These are phyloP conservation scores for Acanthamoeba castellanii DNA, from an alignment of 208 protist genomes.

Conservation along the genomic window DNA sequence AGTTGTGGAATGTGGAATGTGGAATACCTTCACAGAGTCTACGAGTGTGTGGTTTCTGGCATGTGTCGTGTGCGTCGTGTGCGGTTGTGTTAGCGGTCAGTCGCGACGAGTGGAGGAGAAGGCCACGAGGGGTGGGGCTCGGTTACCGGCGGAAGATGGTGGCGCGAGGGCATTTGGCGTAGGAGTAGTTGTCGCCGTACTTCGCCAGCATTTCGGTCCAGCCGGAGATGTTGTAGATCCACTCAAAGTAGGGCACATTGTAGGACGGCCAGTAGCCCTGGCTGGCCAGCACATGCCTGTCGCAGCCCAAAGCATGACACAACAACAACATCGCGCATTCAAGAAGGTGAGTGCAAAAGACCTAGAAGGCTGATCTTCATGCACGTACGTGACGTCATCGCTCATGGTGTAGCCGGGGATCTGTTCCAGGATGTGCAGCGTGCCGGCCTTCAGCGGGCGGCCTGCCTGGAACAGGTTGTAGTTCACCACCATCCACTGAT, in stretches of 20 bases:
- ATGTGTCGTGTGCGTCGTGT: neutral
- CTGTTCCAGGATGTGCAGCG: slow-evolving; percentile 91
- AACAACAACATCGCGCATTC: no score
- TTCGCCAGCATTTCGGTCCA: slow-evolving; percentile 68
- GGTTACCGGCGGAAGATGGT: slow-evolving; percentile 87
- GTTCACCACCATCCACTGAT: slow-evolving; percentile 92
- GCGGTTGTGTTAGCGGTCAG: neutral
- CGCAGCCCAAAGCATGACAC: neutral
- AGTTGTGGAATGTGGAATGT: neutral
- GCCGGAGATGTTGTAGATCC: slow-evolving; percentile 90
- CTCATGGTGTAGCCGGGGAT: slow-evolving; percentile 85
- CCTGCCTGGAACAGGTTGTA: slow-evolving; percentile 85
- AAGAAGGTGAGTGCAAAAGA: no score
- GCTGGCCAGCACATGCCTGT: neutral
- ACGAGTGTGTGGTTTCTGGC: slow-evolving; percentile 73
- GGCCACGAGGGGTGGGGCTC: slow-evolving; percentile 77
- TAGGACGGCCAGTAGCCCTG: slow-evolving; percentile 91
- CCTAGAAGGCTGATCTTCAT: neutral
- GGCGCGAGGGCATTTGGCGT: slow-evolving; percentile 85
- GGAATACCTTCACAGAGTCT: slow-evolving; percentile 79
- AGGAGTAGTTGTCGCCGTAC: slow-evolving; percentile 86
- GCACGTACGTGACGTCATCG: slow-evolving; percentile 85
- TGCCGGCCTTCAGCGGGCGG: slow-evolving; percentile 77
- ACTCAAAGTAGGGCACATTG: slow-evolving; percentile 91
- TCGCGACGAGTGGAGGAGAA: slow-evolving; percentile 13